Evolutionary conservation across 768 basidiomycete species (phyloP), one percentile per base, ranked within the genome.

Genomic region (Tylopilus sp.): DNA sequence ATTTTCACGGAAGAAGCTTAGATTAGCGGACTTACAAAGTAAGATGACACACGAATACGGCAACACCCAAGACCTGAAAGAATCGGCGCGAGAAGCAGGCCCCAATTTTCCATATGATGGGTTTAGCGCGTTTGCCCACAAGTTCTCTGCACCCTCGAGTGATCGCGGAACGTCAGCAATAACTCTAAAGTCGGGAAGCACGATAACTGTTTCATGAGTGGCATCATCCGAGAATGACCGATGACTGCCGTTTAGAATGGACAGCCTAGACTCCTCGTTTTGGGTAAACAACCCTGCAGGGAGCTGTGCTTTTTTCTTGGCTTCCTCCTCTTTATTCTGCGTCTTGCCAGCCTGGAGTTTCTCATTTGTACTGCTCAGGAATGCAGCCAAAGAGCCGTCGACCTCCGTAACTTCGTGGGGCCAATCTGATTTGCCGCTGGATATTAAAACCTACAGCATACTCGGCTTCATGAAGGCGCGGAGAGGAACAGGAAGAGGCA

Each of bases 341-440:
- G 47, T 11, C 28, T 34, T 33, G 31, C 53, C 57, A 37, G 53
- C 45, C 24, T 53, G 30, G 13, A 45, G 24, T 28, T 52, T 56
- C 22, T 66, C 55, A 41, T 66, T 64, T 52, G 61, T 55, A 44
- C 56, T 40, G 48, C 48, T 52, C 60, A 86, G 63, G 72, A 80
- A 71, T 54, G 83, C 78, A 7, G 94, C 89, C 24, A 98, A 81
- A 6, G 87, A 83, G 44, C 78, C 81, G 24, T 78, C 72, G 25
- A 81, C 86, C 53, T 85, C 80, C 3, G 87, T 87, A 54, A 98
- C 83, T 38, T 93, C 85, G 37, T 77, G 76, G 34, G 83, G 81
- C 95, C 95, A 98, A 72, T 98, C 92, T 19, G 84, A 77, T 70
- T 89, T 85, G 7, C 92, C 92, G 0, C 93, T 96, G 1, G 91